Evolutionary conservation across 1,284 basidiomycete genomes (phyloP), one percentile per base, ranked within the genome.

Genomic region (Ceratobasidium sp.): DNA sequence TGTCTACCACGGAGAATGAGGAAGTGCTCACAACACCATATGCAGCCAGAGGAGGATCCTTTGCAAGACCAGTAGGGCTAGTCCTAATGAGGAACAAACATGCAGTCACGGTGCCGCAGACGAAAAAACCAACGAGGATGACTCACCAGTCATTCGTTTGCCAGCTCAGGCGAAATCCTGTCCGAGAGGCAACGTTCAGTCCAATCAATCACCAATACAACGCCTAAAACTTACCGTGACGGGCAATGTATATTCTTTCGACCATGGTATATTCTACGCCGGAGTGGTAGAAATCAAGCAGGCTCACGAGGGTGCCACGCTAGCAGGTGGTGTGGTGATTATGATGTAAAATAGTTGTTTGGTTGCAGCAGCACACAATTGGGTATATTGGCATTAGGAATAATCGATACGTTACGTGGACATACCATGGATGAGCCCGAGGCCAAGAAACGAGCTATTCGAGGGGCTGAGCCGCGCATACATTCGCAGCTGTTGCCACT

Each of bases 111-210:
- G n/a, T n/a, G n/a, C n/a, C n/a, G n/a, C n/a, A n/a, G n/a, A n/a
- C n/a, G n/a, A n/a, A n/a, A n/a, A n/a, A n/a, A n/a, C n/a, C n/a
- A n/a, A n/a, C n/a, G n/a, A n/a, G n/a, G n/a, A 47, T 6, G 35
- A 79, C 84, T 79, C 75, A 89, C 92, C 92, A 93, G 70, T 83
- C 84, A 16, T 82, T 82, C 43, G 85, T 88, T 47, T 90, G 80
- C 91, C 91, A 94, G 80, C 90, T 93, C 75, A 89, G 78, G 77
- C 91, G 85, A 78, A 89, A 93, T 50, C 92, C 92, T 93, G 76
- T 32, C 55, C n/a, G 26, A 35, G 52, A 70, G 21, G n/a, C n/a
- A n/a, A n/a, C n/a, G n/a, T n/a, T n/a, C n/a, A n/a, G n/a, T n/a
- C n/a, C n/a, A n/a, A n/a, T n/a, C n/a, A n/a, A n/a, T n/a, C n/a